These are phyloP conservation scores for Auricularia sp. DNA, from an alignment of 768 basidiomycete species.

Conservation along the genomic window DNA sequence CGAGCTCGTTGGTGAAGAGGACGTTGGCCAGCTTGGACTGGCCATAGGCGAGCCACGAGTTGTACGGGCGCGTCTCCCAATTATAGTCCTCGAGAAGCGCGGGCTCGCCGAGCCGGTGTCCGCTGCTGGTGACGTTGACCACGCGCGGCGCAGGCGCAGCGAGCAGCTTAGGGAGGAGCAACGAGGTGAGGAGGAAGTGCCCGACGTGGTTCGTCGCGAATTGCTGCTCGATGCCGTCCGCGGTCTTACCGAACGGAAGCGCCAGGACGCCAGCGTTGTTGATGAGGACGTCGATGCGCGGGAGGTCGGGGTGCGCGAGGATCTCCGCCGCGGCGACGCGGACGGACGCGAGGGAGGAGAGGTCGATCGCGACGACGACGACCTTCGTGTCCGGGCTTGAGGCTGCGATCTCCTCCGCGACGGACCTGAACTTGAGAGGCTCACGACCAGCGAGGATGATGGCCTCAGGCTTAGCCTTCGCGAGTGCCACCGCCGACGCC, in stretches of 20 bases:
- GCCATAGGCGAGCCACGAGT: background rate
- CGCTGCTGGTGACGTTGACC: background rate
- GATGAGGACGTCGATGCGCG: slow-evolving; percentile 6
- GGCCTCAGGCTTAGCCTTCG: background rate
- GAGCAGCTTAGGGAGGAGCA: slow-evolving; percentile 4
- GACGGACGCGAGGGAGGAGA: background rate
- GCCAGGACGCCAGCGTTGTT: slow-evolving; percentile 1
- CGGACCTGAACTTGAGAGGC: background rate
- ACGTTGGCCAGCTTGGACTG: slow-evolving; percentile 12
- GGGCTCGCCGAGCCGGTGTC: background rate
- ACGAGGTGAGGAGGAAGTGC: slow-evolving; percentile 6
- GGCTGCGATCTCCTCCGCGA: background rate
- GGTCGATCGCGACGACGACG: slow-evolving; percentile 1
- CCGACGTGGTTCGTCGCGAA: slow-evolving; percentile 9
- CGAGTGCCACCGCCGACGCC: background rate
- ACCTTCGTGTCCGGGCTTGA: background rate
- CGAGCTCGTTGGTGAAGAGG: slow-evolving; percentile 11
- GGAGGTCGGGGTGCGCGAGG: background rate
- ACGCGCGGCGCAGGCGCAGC: background rate
- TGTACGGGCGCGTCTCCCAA: background rate
- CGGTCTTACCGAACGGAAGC: background rate
- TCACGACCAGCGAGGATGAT: background rate
- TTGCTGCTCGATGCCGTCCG: slow-evolving; percentile 5
- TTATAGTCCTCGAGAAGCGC: background rate
- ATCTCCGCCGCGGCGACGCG: slow-evolving; percentile 5